phyloP scores from a whole-genome alignment of 2,329 filamentous ascomycete genomes.

The Phyllosticta citrichinensis region DNA sequence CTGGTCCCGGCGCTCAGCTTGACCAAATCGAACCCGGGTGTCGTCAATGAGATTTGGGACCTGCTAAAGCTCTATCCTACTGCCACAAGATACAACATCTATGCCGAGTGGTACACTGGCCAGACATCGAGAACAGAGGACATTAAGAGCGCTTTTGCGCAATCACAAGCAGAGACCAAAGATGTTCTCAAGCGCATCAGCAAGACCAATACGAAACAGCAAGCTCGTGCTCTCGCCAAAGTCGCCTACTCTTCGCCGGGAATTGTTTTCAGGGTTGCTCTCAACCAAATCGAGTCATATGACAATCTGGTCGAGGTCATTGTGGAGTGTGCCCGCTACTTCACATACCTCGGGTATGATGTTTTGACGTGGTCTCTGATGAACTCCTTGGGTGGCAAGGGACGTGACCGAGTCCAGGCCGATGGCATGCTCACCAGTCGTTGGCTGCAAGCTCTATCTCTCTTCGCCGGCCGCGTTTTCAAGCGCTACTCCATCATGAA shows the following conservation, averaged over 20 bases:
- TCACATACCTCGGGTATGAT: constrained; percentile 86
- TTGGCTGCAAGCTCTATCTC: constrained; percentile 83
- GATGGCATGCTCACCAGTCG: constrained; percentile 71
- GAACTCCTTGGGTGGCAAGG: constrained; percentile 53
- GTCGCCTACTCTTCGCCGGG: constrained; percentile 86
- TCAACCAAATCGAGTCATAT: constrained; percentile 87
- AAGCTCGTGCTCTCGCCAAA: constrained; percentile 83
- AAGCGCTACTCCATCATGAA: constrained; percentile 77
- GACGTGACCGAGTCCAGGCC: constrained; percentile 49
- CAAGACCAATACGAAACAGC: constrained; percentile 72
- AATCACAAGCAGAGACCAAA: constrained; percentile 67
- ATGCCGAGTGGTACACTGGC: constrained; percentile 85
- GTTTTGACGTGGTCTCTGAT: constrained; percentile 88
- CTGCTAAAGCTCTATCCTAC: constrained; percentile 71
- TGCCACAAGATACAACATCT: constrained; percentile 72
- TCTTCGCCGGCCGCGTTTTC: constrained; percentile 87
- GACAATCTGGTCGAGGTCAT: constrained; percentile 91
- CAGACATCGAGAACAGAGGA: constrained; percentile 65
- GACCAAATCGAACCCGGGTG: constrained; percentile 71
- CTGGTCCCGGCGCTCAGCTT: constrained; percentile 84
- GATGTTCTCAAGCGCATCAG: constrained; percentile 83
- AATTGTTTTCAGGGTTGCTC: constrained; percentile 78
- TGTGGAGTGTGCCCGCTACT: constrained; percentile 89
- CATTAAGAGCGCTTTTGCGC: constrained; percentile 68
- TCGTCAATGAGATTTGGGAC: constrained; percentile 78